phyloP scores from a whole-genome alignment of 306 rosid species.

The Cajanus cajan region DNA sequence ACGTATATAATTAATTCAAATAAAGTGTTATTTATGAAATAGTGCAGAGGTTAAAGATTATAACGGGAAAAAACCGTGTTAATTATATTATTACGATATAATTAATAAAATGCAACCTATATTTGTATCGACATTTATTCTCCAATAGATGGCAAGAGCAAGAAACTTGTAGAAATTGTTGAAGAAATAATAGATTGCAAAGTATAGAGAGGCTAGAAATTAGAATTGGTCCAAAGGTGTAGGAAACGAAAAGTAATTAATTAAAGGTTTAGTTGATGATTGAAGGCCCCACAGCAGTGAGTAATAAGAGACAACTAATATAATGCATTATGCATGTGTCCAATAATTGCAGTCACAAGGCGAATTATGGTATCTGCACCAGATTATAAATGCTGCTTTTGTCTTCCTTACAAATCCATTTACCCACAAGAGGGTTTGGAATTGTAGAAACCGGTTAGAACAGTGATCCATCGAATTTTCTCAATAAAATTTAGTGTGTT shows the following conservation, averaged over 20 bases:
- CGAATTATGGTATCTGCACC: neutral
- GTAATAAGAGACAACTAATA: conserved; percentile 9
- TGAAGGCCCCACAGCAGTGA: conserved; percentile 4
- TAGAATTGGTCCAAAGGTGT: neutral
- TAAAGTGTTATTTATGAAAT: neutral
- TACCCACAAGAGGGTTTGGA: neutral
- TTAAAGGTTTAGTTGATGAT: neutral
- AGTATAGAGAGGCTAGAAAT: neutral
- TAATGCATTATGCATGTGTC: neutral
- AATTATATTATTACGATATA: neutral
- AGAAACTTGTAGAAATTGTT: neutral
- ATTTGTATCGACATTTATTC: neutral
- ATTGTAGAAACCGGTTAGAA: neutral
- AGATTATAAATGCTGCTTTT: neutral
- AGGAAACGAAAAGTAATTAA: neutral
- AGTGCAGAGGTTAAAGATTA: neutral
- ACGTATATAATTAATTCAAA: neutral
- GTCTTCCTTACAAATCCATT: neutral
- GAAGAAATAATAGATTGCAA: neutral
- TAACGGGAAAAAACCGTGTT: neutral
- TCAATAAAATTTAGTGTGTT: neutral
- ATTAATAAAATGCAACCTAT: neutral
- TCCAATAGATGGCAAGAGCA: conserved; percentile 10
- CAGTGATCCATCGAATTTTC: neutral
- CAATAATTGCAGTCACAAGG: conserved; percentile 18